Evolutionary conservation across 306 rosid genomes (phyloP).

Genomic region (Trifolium fragiferum): DNA sequence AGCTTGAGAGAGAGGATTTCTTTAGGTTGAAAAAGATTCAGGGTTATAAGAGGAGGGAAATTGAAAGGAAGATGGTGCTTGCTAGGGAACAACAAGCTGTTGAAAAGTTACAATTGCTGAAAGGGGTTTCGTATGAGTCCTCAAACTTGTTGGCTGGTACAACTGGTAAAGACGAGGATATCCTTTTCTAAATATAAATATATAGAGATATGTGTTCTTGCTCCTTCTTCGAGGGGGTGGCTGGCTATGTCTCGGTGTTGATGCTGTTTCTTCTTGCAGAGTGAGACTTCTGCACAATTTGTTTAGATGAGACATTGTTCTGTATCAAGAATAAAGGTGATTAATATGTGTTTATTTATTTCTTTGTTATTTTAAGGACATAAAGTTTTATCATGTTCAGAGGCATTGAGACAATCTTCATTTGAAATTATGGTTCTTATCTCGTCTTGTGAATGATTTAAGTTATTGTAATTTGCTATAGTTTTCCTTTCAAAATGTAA

Average conservation of each 20-base stretch:
- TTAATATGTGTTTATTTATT: constrained; percentile 42
- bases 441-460: constrained; percentile 12
- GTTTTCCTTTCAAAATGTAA: constrained; percentile 21
- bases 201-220: constrained; percentile 34
- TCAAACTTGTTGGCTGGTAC: constrained; percentile 65
- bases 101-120: constrained; percentile 59
- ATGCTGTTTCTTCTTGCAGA: constrained; percentile 13
- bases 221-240: constrained; percentile 30
- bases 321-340: constrained; percentile 49
- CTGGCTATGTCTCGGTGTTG: constrained; percentile 32
- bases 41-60: constrained; percentile 82
- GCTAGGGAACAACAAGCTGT: constrained; percentile 70
- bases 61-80: constrained; percentile 67
- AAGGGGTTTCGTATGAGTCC: constrained; percentile 60
- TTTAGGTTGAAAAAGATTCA: constrained; percentile 95
- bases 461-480: constrained; percentile 40
- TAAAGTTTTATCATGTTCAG: constrained; percentile 37
- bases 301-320: constrained; percentile 41
- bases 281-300: constrained; percentile 33
- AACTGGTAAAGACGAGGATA: constrained; percentile 71
- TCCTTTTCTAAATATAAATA: constrained; percentile 61
- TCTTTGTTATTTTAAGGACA: constrained; percentile 39
- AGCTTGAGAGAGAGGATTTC: constrained; percentile 95
- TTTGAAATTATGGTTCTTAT: constrained; percentile 35
- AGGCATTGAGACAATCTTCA: constrained; percentile 39